A percentile compares a stretch with the other conserved stretches of the same genome.
Evolutionary conservation across 202 grass and related monocot genomes (phyloP).

Genomic region (Cymbopogon flexuosus): DNA sequence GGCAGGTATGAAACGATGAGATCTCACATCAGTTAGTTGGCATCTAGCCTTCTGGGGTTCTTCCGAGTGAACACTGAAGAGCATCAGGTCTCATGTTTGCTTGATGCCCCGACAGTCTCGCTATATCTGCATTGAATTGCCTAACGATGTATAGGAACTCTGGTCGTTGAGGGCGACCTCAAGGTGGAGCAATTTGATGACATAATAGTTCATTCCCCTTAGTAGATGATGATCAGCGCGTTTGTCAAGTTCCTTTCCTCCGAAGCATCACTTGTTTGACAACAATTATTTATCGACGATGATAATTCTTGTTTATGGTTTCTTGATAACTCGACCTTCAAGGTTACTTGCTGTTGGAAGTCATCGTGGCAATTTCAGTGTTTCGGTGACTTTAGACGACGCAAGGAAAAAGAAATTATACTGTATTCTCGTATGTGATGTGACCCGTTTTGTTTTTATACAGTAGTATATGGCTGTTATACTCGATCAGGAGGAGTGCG

Average conservation of each 20-base stretch:
- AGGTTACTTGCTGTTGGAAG: slow-evolving; percentile 2
- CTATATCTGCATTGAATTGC: neutral
- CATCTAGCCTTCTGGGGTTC: neutral
- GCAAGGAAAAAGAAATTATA: neutral
- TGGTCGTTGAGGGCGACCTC: neutral
- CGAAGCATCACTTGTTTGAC: neutral
- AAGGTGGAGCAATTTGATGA: slow-evolving; percentile 14
- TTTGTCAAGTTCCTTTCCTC: slow-evolving; percentile 6
- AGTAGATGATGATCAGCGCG: neutral
- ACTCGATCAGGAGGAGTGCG: no score
- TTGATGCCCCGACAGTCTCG: neutral
- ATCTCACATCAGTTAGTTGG: no score
- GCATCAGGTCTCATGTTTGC: neutral
- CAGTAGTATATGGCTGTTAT: no score
- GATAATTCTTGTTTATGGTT: neutral
- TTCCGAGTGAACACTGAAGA: neutral
- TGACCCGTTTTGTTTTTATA: neutral
- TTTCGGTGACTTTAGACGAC: neutral
- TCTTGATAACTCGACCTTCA: neutral
- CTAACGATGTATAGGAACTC: neutral
- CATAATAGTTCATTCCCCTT: slow-evolving; percentile 1
- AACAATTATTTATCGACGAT: neutral
- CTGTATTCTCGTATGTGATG: neutral
- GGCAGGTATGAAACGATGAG: no score
- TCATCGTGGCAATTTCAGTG: neutral